Conservation (phyloP, 179 eudicot species). For the Gypsophila paniculata region DNA sequence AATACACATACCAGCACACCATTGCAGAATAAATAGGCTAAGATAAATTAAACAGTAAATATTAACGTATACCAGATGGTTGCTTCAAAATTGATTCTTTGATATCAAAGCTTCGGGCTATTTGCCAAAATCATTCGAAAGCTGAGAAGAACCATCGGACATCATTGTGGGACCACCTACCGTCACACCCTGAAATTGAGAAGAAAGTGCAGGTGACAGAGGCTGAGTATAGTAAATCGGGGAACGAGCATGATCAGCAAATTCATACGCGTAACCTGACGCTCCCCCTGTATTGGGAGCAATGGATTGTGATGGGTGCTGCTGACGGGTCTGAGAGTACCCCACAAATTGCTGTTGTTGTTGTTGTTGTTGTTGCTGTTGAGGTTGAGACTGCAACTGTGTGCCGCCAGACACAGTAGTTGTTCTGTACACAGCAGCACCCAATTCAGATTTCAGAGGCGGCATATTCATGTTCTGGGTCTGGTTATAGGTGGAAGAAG, state of each 20-base stretch:
- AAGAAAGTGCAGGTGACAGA: constrained; percentile 46
- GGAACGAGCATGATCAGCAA: constrained; percentile 58
- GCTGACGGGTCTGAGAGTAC: constrained; percentile 53
- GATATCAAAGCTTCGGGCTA: constrained; percentile 47
- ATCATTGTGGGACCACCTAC: constrained; percentile 36
- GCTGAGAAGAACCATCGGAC: constrained; percentile 50
- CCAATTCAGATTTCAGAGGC: constrained; percentile 43
- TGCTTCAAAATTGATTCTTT: constrained; percentile 62
- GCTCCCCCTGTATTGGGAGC: constrained; percentile 42
- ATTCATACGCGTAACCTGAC: constrained; percentile 59
- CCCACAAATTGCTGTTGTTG: constrained; percentile 48
- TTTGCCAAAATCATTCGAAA: constrained; percentile 41
- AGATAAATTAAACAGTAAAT: constrained; percentile 25
- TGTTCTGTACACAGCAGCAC: constrained; percentile 47
- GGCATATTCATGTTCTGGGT: constrained; percentile 37
- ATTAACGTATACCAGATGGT: constrained; percentile 33
- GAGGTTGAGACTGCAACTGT: constrained; percentile 30
- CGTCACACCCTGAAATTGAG: constrained; percentile 61
- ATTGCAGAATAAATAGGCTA: constrained; percentile 36
- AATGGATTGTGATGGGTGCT: constrained; percentile 61
- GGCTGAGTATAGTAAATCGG: constrained; percentile 65
- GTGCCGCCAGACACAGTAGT: constrained; percentile 34
- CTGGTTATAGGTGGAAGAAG: constrained; percentile 34
- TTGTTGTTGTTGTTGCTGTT: constrained; percentile 39
- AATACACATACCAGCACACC: constrained; percentile 63